Conservation (phyloP, 2,329 filamentous ascomycete genomes). For the Ophiostoma fasciatum region DNA sequence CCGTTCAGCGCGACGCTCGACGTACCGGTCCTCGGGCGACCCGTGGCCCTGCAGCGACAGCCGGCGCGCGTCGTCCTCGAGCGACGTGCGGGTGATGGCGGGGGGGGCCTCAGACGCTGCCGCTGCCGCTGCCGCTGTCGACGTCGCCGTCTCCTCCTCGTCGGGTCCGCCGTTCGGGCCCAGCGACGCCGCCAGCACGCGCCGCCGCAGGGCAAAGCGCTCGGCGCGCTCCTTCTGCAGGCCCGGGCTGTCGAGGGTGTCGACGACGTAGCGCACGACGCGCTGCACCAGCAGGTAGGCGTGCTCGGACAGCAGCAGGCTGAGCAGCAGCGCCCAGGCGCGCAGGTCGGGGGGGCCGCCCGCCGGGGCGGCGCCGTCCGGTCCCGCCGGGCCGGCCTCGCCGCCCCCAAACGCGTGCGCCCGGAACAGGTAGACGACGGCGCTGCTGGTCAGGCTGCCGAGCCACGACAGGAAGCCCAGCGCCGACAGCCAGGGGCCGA, state of each 20-base stretch:
- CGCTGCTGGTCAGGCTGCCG: constrained; percentile 73
- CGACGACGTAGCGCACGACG: constrained; percentile 56
- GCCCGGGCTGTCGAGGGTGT: constrained; percentile 72
- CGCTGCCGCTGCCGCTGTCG: constrained; percentile 20
- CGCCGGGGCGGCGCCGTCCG: constrained; percentile 47
- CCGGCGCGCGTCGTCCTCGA: constrained; percentile 48
- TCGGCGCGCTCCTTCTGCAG: constrained; percentile 74
- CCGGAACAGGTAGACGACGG: constrained; percentile 80
- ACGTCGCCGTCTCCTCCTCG: constrained; percentile 31
- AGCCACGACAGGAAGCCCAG: constrained; percentile 88
- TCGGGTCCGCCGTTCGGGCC: too few relatives aligned
- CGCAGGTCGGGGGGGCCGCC: constrained; percentile 57
- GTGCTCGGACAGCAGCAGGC: constrained; percentile 78
- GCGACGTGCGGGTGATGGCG: constrained; percentile 43
- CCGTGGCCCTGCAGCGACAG: constrained; percentile 34
- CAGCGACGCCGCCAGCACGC: constrained; percentile 59
- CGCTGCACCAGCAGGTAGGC: constrained; percentile 68
- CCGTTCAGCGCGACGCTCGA: not conserved
- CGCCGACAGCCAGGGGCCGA: constrained; percentile 80
- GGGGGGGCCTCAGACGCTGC: constrained; percentile 9
- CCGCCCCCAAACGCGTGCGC: too few relatives aligned
- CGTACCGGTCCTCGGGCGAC: constrained; percentile 36
- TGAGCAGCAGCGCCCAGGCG: constrained; percentile 66
- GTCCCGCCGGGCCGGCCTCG: too few relatives aligned
- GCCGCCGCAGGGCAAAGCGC: constrained; percentile 65